Evolutionary conservation across 2,329 filamentous ascomycete genomes (phyloP), one percentile per base, ranked within the genome.

Genomic region (Ophiocordyceps camponoti-saundersi): DNA sequence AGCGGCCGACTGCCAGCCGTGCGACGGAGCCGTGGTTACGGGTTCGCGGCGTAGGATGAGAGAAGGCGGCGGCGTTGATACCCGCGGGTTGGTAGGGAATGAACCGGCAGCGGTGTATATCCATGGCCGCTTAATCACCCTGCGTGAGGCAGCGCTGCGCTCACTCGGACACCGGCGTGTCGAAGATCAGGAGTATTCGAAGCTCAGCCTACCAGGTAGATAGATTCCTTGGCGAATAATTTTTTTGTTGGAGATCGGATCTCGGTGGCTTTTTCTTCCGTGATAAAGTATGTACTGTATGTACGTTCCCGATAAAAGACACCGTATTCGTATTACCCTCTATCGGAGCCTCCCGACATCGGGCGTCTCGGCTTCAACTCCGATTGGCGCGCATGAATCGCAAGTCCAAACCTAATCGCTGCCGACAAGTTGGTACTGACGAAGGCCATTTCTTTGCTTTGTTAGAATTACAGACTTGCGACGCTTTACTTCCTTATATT

Each of bases 81-180:
- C 88, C 82, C 50, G 87, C 87, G 8, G 87, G 83, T 53, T 88
- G 87, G 65, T 85, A 96, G 40, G 85, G 85, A 55, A 98, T 84
- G 67, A 98, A 98, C 60, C 92, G 86, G 61, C 89, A 94, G 58
- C 92, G 86, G 70, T 98, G 92, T 61, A 98, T 82, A 67, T 96
- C 90, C 90, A 96, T 95, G 49, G 26, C 42, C 40, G 18, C n/a
- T 23, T 34, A 26, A 21, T 43, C 20, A 11, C 6, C 30, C 44
- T 23, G 44, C 44, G 44, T 40, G 21, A 42, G 47, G 32, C 23
- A 39, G 30, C 34, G 42, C 40, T 26, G 18, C 26, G 16, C 16
- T 16, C 43, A 20, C 7, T 21, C n/a, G 15, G 21, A 18, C n/a
- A n/a, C 21, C n/a, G 36, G n/a, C 5, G 36, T 20, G n/a, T 11